These are phyloP conservation scores for Trichoderma atrobrunneum DNA, from an alignment of 2,329 filamentous ascomycete species.

Conservation along the genomic window DNA sequence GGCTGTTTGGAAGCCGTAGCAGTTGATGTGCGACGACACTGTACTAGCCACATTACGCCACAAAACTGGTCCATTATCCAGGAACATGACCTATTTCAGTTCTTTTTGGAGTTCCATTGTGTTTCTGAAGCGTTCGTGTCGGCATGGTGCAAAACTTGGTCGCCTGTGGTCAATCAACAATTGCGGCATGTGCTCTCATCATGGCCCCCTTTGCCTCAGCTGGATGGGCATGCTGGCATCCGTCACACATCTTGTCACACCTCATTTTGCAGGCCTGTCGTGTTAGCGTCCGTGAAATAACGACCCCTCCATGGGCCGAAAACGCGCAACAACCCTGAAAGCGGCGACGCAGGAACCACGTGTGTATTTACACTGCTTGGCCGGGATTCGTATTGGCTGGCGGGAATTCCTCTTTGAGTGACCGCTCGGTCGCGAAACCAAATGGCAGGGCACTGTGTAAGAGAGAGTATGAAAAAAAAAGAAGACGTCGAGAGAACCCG, in stretches of 20 bases:
- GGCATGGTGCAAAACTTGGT: background rate
- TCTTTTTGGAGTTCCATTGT: background rate
- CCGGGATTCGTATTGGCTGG: background rate
- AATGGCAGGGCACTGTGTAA: background rate
- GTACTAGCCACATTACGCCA: background rate
- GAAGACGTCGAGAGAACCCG: background rate
- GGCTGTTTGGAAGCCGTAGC: background rate
- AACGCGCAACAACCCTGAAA: conserved; percentile 9
- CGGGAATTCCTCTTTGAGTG: background rate
- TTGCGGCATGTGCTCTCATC: background rate
- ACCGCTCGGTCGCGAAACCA: background rate
- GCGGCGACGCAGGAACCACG: conserved; percentile 16
- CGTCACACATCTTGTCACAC: background rate
- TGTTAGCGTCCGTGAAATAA: conserved; percentile 1
- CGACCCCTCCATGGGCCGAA: conserved; percentile 12
- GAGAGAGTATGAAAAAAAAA: background rate
- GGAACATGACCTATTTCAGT: background rate
- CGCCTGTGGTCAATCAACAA: background rate
- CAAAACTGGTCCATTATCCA: background rate
- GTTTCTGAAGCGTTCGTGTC: background rate
- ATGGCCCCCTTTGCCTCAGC: background rate
- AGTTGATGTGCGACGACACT: background rate
- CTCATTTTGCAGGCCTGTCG: background rate
- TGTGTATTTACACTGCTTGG: conserved; percentile 3
- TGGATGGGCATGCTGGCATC: too few species aligned